Evolutionary conservation across 441 rosid species (phyloP).

Genomic region (Manihot esculenta): DNA sequence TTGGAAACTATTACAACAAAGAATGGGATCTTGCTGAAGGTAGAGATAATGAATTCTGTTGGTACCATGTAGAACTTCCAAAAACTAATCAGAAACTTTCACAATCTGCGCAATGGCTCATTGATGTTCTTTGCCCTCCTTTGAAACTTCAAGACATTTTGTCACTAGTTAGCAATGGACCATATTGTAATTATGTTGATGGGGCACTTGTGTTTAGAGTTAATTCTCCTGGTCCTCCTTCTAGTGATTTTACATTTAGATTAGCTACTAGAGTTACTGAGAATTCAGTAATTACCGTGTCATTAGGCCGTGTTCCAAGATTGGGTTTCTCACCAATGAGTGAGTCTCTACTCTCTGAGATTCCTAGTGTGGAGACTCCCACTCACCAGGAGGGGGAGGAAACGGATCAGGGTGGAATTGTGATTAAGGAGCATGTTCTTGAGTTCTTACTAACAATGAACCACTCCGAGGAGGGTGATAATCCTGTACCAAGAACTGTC

Average conservation of each 20-base stretch:
- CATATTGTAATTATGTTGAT: slow-evolving; percentile 82
- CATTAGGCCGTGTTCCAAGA: slow-evolving; percentile 88
- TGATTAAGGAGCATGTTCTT: slow-evolving; percentile 91
- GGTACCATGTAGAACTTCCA: slow-evolving; percentile 94
- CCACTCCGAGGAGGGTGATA: slow-evolving; percentile 98
- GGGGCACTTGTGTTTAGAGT: slow-evolving; percentile 94
- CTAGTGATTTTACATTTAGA: slow-evolving; percentile 74
- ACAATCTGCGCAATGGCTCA: slow-evolving; percentile 82
- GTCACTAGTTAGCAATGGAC: slow-evolving; percentile 92
- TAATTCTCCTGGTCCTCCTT: slow-evolving; percentile 83
- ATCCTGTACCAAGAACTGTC: slow-evolving; percentile 81
- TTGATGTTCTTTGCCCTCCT: slow-evolving; percentile 90
- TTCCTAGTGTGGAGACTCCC: slow-evolving; percentile 80
- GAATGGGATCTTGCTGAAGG: slow-evolving; percentile 89
- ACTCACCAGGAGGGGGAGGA: slow-evolving; percentile 40
- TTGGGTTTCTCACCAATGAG: slow-evolving; percentile 77
- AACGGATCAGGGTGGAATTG: slow-evolving; percentile 60
- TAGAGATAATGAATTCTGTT: slow-evolving; percentile 68
- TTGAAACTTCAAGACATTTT: slow-evolving; percentile 93
- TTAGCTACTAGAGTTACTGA: slow-evolving; percentile 87
- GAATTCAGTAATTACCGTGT: slow-evolving; percentile 83
- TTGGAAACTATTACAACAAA: slow-evolving; percentile 61
- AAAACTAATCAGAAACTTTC: slow-evolving; percentile 75
- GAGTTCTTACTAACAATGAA: slow-evolving; percentile 92
- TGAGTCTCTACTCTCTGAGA: slow-evolving; percentile 80